Percentiles rank a stretch among this genome's conserved stretches.
Conservation (phyloP, 768 basidiomycete species). For the Fistulinella prunicolor region DNA sequence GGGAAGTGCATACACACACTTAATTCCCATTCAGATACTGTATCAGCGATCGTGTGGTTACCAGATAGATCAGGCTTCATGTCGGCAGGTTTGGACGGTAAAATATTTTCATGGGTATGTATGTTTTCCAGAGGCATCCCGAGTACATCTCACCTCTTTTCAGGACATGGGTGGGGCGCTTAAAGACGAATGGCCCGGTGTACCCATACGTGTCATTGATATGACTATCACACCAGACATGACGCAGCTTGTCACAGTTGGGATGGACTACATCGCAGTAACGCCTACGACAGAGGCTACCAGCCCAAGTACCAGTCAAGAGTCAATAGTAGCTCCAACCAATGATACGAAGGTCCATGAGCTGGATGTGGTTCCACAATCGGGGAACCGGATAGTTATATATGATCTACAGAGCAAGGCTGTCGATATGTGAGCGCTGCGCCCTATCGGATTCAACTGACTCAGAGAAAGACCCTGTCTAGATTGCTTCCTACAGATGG, state of each 20-base stretch:
- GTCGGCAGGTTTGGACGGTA: conserved; percentile 83
- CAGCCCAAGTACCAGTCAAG: conserved; percentile 34
- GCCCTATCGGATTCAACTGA: conserved; percentile 7
- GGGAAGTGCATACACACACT: conserved; percentile 65
- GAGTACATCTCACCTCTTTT: conserved; percentile 9
- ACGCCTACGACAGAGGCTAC: conserved; percentile 14
- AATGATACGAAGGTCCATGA: too few relatives aligned
- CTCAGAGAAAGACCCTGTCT: conserved; percentile 6
- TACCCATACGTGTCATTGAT: conserved; percentile 80
- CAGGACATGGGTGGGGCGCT: conserved; percentile 77
- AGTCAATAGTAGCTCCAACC: conserved; percentile 32
- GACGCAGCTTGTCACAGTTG: conserved; percentile 77
- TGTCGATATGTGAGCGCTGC: conserved; percentile 57
- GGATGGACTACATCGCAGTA: conserved; percentile 48
- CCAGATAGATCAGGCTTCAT: conserved; percentile 89
- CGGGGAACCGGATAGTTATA: conserved; percentile 66
- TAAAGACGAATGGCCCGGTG: conserved; percentile 63
- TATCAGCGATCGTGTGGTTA: conserved; percentile 84
- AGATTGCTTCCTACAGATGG: conserved; percentile 69
- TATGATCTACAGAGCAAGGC: conserved; percentile 72
- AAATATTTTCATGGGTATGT: conserved; percentile 79
- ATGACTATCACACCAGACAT: conserved; percentile 85
- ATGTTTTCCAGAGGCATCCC: neutral
- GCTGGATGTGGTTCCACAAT: conserved; percentile 36
- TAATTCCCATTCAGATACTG: conserved; percentile 73